Conservation (phyloP, 163 green algal genomes). For the Prototheca cutis region DNA sequence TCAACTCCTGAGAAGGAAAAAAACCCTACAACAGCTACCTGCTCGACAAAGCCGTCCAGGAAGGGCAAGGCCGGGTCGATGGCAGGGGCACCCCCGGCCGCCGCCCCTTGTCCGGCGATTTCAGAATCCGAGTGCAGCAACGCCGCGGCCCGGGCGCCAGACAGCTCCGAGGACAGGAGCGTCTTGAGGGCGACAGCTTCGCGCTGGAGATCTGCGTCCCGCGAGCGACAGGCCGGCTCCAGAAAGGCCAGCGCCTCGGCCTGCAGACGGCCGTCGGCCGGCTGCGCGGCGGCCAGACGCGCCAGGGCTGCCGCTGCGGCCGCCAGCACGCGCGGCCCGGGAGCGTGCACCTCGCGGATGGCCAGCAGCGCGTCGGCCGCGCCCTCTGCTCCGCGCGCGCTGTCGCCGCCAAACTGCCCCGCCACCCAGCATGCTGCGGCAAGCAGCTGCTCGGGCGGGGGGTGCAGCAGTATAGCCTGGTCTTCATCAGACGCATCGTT, state of each 20-base stretch:
- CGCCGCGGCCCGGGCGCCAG: too few relatives aligned
- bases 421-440: slow-evolving; percentile 55
- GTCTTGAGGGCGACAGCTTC: too few relatives aligned
- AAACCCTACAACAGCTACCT: slow-evolving; percentile 8
- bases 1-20: not conserved
- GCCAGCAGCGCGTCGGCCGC: slow-evolving; percentile 35
- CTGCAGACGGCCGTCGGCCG: slow-evolving; percentile 18
- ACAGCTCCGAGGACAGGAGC: too few relatives aligned
- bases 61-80: slow-evolving; percentile 48
- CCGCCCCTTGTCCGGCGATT: too few relatives aligned
- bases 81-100: too few relatives aligned
- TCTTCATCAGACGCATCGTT: too few relatives aligned
- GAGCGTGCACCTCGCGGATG: slow-evolving; percentile 15
- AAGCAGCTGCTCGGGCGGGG: not conserved
- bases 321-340: slow-evolving; percentile 24
- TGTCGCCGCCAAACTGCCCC: slow-evolving; percentile 76
- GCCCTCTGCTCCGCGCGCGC: slow-evolving; percentile 3
- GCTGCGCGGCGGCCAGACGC: slow-evolving; percentile 42
- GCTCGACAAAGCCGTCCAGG: slow-evolving; percentile 42
- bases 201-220: slow-evolving; percentile 67
- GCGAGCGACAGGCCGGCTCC: slow-evolving; percentile 27
- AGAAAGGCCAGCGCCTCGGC: slow-evolving; percentile 40
- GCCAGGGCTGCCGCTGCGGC: slow-evolving; percentile 42
- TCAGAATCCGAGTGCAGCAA: too few relatives aligned
- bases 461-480: too few relatives aligned